Base-by-base conservation (phyloP, 2,329 filamentous ascomycete genomes). In the Colletotrichum zoysiae region DNA sequence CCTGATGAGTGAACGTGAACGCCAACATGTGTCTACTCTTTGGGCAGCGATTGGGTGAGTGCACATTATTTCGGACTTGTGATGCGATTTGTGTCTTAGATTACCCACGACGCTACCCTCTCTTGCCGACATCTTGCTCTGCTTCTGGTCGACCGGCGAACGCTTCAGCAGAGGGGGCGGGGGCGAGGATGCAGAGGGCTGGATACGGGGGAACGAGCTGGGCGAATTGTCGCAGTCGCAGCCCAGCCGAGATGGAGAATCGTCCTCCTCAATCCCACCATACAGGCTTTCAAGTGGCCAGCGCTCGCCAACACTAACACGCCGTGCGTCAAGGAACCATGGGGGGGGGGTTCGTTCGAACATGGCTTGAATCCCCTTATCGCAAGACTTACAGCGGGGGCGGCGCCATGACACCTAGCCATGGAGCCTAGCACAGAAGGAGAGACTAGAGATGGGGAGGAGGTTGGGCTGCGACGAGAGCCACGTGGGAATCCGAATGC, bases 201-300 rank as follows among this genome's bases (percentile, higher is more conserved):
- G 66, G 60, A 56, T 60, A 72, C 59, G 38, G 35, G 55, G 55
- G 59, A 64, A 56, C 40, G 53, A 40, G 40, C 70, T 60, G 48
- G 66, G 55, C 46, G 59, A 64, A 6, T 44, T 33, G 46, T 26
- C 38, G 60, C n/a, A 20, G 42, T 30, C 56, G 7, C 23, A 23
- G 42, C 48, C 63, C 63, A 67, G 50, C 33, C 70, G 53, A 55
- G 38, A 70, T 60, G 55, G 70, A 65, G 65, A 64, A 56, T 65
- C 33, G 48, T 12, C 30, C 33, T 48, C 38, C 3, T 42, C 38
- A 16, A 60, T 61, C 48, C 70, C 70, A 61, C 59, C 70, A 61
- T 65, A 60, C 48, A 70, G 65, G 55, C 65, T 64, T 58, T 51
- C 58, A 48, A 68, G 48, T 61, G 57, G 68, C 57, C 42, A 23